These are phyloP conservation scores for Tylopilus plumbeoviolaceoides DNA, from an alignment of 768 basidiomycete species.

Conservation along the genomic window DNA sequence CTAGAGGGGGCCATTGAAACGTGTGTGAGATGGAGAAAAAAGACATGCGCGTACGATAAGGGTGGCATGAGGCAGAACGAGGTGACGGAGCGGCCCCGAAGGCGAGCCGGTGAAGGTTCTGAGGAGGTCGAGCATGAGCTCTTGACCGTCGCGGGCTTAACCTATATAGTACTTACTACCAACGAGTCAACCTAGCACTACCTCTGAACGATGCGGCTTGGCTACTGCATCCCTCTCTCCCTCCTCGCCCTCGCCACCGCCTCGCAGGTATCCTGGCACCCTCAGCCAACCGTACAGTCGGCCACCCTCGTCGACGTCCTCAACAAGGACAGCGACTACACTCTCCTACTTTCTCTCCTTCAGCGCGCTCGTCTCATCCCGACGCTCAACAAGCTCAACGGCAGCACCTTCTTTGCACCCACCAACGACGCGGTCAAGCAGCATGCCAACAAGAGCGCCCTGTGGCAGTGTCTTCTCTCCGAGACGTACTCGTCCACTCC, in stretches of 20 bases:
- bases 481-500: slow-evolving; percentile 35
- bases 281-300: slow-evolving; percentile 29
- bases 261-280: slow-evolving; percentile 23
- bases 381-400: slow-evolving; percentile 81
- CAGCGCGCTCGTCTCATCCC: slow-evolving; percentile 88
- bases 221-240: slow-evolving; percentile 32
- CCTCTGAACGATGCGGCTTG: slow-evolving; percentile 29
- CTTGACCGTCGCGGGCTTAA: slow-evolving; percentile 3
- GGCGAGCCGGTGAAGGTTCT: slow-evolving; percentile 50
- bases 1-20: slow-evolving; percentile 34
- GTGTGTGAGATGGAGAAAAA: background rate
- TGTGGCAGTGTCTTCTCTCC: slow-evolving; percentile 31
- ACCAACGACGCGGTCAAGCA: slow-evolving; percentile 85
- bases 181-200: background rate
- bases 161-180: slow-evolving; percentile 11
- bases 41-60: slow-evolving; percentile 50
- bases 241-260: slow-evolving; percentile 33
- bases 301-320: slow-evolving; percentile 78
- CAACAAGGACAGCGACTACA: slow-evolving; percentile 69
- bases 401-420: slow-evolving; percentile 87
- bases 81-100: slow-evolving; percentile 48
- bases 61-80: slow-evolving; percentile 50
- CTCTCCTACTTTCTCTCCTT: slow-evolving; percentile 68
- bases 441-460: slow-evolving; percentile 30
- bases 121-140: slow-evolving; percentile 46